These are phyloP conservation scores for Sporothrix schenckii DNA, from an alignment of 2,329 filamentous ascomycete species.

Conservation along the genomic window DNA sequence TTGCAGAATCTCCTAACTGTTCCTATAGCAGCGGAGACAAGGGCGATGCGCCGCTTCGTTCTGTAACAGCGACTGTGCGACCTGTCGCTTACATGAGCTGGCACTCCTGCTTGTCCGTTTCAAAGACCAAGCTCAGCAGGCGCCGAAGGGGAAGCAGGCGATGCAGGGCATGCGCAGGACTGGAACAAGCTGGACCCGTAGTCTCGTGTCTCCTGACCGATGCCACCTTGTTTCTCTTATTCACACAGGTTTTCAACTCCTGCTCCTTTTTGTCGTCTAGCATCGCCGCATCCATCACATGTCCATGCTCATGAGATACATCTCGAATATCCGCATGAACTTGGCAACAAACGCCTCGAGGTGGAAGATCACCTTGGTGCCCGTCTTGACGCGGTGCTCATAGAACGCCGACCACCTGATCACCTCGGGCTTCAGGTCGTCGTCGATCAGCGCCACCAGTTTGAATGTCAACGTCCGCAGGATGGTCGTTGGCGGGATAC, in stretches of 20 bases:
- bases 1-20: background rate
- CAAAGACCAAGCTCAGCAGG: background rate
- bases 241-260: background rate
- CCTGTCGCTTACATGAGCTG: background rate
- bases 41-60: background rate
- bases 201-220: background rate
- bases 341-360: conserved; percentile 97
- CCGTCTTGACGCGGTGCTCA: conserved; percentile 89
- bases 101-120: background rate
- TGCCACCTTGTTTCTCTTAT: background rate
- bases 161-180: background rate
- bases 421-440: conserved; percentile 85
- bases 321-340: conserved; percentile 95
- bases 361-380: conserved; percentile 96
- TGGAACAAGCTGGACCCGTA: background rate
- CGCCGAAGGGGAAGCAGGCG: background rate
- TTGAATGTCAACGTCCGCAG: conserved; percentile 95
- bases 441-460: conserved; percentile 82
- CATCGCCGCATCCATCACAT: conserved; percentile 48
- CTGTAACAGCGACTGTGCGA: background rate
- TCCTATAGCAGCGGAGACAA: background rate
- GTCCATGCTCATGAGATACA: conserved; percentile 87
- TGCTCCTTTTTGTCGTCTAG: background rate
- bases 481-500: conserved; percentile 92
- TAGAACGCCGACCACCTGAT: conserved; percentile 97